Evolutionary conservation across 2,329 filamentous ascomycete species (phyloP).

Genomic region (Claviceps sp.): DNA sequence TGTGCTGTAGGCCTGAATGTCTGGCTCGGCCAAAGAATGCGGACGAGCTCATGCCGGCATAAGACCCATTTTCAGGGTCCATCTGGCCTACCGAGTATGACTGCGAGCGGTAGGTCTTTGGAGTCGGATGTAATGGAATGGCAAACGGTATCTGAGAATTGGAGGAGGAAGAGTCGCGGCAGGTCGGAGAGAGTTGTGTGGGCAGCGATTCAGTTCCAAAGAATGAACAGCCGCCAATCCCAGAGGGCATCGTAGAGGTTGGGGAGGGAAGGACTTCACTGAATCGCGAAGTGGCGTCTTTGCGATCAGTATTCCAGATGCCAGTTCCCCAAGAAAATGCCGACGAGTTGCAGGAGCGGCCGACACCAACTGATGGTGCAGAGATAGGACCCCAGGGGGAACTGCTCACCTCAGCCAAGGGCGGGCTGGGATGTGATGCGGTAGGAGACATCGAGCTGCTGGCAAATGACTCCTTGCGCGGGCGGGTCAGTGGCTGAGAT

Average conservation of each 20-base stretch:
- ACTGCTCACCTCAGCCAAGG: slow-evolving; percentile 48
- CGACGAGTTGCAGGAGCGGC: slow-evolving; percentile 27
- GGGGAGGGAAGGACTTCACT: slow-evolving; percentile 65
- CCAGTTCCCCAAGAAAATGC: slow-evolving; percentile 60
- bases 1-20: slow-evolving; percentile 61
- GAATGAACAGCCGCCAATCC: slow-evolving; percentile 30
- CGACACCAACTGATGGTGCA: slow-evolving; percentile 28
- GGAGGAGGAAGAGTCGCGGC: slow-evolving; percentile 34
- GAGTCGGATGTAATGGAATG: slow-evolving; percentile 78
- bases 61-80: slow-evolving; percentile 48
- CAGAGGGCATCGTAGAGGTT: slow-evolving; percentile 45
- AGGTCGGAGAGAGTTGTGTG: slow-evolving; percentile 36
- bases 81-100: slow-evolving; percentile 92
- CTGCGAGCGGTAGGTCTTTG: slow-evolving; percentile 87
- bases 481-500: slow-evolving; percentile 45
- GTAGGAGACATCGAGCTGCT: slow-evolving; percentile 67
- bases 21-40: slow-evolving; percentile 39
- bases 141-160: slow-evolving; percentile 67
- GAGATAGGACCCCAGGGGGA: slow-evolving; percentile 43
- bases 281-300: slow-evolving; percentile 61
- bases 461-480: slow-evolving; percentile 65
- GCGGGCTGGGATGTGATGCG: slow-evolving; percentile 68
- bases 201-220: slow-evolving; percentile 32
- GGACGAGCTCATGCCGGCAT: slow-evolving; percentile 30
- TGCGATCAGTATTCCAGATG: slow-evolving; percentile 73